phyloP scores from a whole-genome alignment of 2,329 filamentous ascomycete species.

The Blastomyces parvus region DNA sequence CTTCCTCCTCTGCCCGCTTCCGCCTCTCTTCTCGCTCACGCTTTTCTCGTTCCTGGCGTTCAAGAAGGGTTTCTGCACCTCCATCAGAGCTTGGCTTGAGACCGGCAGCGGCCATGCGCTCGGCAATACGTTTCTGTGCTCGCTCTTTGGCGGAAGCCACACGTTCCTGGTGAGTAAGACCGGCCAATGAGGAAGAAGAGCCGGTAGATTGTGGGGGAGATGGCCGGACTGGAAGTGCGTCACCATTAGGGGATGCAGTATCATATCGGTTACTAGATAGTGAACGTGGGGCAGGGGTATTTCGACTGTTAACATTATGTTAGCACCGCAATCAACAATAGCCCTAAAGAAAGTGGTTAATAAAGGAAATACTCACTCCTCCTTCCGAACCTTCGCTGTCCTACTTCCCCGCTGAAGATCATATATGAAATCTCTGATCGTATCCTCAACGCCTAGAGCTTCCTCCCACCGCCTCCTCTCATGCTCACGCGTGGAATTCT shows the following conservation, averaged over 20 bases:
- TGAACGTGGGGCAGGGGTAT: constrained; percentile 31
- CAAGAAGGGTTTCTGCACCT: constrained; percentile 65
- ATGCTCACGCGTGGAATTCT: constrained; percentile 71
- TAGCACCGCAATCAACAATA: neutral
- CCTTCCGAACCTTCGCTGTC: constrained; percentile 57
- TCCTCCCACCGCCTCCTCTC: constrained; percentile 94
- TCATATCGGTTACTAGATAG: constrained; percentile 46
- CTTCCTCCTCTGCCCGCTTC: constrained; percentile 86
- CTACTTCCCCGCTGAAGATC: constrained; percentile 83
- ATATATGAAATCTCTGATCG: constrained; percentile 95
- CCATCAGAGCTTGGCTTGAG: constrained; percentile 73
- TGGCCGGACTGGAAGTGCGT: constrained; percentile 26
- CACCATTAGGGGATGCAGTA: constrained; percentile 44
- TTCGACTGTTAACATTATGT: neutral
- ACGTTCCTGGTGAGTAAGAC: constrained; percentile 84
- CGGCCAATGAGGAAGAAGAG: constrained; percentile 64
- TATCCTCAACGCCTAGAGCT: constrained; percentile 88
- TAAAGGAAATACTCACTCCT: constrained; percentile 40
- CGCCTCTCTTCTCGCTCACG: constrained; percentile 80
- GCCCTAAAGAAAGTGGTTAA: constrained; percentile 12
- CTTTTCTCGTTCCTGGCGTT: constrained; percentile 80
- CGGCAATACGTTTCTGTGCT: constrained; percentile 92
- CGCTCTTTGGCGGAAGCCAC: constrained; percentile 96
- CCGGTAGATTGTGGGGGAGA: constrained; percentile 40
- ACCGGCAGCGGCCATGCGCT: constrained; percentile 84